Evolutionary conservation across 1,139 yeast species (phyloP).

Genomic region (Kodamaea ohmeri): DNA sequence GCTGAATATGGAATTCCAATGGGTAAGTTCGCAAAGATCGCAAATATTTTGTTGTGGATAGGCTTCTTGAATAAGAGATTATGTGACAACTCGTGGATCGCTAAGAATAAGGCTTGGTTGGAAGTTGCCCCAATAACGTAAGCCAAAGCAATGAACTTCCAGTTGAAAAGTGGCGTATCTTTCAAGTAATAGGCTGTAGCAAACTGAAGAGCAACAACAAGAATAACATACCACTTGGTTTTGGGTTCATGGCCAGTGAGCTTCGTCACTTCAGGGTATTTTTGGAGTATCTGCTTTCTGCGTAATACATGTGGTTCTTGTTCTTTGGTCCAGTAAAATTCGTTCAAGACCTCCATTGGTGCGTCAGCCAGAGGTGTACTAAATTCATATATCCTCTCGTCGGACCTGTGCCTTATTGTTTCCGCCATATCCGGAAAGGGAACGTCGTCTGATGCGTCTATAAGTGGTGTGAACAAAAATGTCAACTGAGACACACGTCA

Average conservation of each 20-base stretch:
- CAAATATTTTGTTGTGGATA: slow-evolving; percentile 69
- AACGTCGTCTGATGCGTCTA: not conserved
- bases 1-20: slow-evolving; percentile 91
- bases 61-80: slow-evolving; percentile 84
- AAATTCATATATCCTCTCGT: slow-evolving; percentile 35
- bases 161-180: slow-evolving; percentile 50
- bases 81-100: slow-evolving; percentile 86
- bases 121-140: slow-evolving; percentile 84
- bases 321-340: slow-evolving; percentile 81
- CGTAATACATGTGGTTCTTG: slow-evolving; percentile 79
- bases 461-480: not conserved
- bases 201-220: slow-evolving; percentile 66
- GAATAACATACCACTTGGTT: slow-evolving; percentile 71
- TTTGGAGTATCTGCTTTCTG: slow-evolving; percentile 67
- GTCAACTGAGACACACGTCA: not conserved
- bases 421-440: slow-evolving; percentile 8
- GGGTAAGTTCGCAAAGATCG: slow-evolving; percentile 77
- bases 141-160: slow-evolving; percentile 60
- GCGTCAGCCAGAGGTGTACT: slow-evolving; percentile 46
- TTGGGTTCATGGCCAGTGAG: slow-evolving; percentile 84
- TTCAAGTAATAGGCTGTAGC: slow-evolving; percentile 59
- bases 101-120: slow-evolving; percentile 78
- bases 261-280: slow-evolving; percentile 76
- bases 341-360: slow-evolving; percentile 43
- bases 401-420: slow-evolving; percentile 35